phyloP scores from a whole-genome alignment of 805 yeast species.

The Yarrowia bubula region DNA sequence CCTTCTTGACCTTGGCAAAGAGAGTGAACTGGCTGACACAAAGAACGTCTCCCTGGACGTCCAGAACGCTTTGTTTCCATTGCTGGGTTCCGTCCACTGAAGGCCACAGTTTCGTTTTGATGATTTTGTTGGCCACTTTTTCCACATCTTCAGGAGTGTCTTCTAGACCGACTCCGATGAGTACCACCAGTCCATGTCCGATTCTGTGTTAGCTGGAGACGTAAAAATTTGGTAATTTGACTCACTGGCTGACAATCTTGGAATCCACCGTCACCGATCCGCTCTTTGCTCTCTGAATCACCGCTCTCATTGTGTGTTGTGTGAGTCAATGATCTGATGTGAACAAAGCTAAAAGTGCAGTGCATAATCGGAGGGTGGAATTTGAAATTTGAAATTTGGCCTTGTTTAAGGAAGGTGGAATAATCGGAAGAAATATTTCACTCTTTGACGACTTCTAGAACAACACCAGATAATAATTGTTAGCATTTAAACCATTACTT shows the following conservation, averaged over 20 bases:
- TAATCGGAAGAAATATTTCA: too few relatives aligned
- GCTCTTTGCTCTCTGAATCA: constrained; percentile 80
- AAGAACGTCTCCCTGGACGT: constrained; percentile 67
- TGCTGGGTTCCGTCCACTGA: constrained; percentile 63
- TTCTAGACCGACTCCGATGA: constrained; percentile 78
- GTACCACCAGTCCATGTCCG: constrained; percentile 67
- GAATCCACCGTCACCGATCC: constrained; percentile 87
- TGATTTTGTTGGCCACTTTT: constrained; percentile 64
- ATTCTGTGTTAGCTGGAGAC: constrained; percentile 44
- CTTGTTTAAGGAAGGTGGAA: too few relatives aligned
- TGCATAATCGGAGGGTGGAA: not conserved
- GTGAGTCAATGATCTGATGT: not conserved
- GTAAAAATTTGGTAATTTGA: not conserved
- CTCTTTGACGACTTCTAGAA: too few relatives aligned
- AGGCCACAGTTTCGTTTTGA: constrained; percentile 70
- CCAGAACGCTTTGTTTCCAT: constrained; percentile 73
- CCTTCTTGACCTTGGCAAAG: constrained; percentile 80
- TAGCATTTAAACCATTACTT: too few relatives aligned
- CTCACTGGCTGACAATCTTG: constrained; percentile 61
- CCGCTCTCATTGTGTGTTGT: constrained; percentile 65
- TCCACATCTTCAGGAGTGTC: constrained; percentile 76
- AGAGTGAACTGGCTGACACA: constrained; percentile 91
- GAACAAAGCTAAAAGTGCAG: not conserved
- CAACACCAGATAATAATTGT: too few relatives aligned
- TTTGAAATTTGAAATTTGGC: too few relatives aligned